Evolutionary conservation across 208 protist genomes (phyloP), one percentile per base, ranked within the genome.

Genomic region (Trypanosoma theileri): DNA sequence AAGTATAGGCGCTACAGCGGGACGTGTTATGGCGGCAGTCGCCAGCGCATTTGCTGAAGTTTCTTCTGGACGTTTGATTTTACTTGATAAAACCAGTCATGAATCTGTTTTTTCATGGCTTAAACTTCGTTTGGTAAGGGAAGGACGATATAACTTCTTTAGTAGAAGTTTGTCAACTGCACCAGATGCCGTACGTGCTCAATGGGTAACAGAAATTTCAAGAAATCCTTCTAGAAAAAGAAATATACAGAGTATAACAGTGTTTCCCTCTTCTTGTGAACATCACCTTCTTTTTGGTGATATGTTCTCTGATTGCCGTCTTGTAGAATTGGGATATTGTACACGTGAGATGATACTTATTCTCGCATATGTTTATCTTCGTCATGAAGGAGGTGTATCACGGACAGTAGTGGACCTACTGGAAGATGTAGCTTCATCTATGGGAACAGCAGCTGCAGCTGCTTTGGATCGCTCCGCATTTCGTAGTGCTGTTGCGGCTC

Each of bases 381-480:
- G 87, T 22, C 79, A 86, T 56, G 79, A 76, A 44, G 66, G 56
- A 14, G 80, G 81, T 12, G 75, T 88, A 19, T 35, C 42, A 6
- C 84, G 87, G 28, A 84, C 80, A 1, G 80, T 90, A 3, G 76
- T 78, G 3, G 87, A 93, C 59, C 66, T 93, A 12, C 56, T 93
- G 21, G 87, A 90, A 58, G 87, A 93, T 63, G 80, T 93, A 11
- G 78, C 84, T 3, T 90, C 86, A 0, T 84, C 84, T 0, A 79
- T 92, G 50, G 86, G 86, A 42, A 89, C 84, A 12, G 71, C 75
- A 12, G 86, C 86, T 14, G 86, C 86, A 0, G 81, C 84, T 2
- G 78, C 86, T 48, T 62, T 92, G 0, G 86, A 92, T 57, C 69
- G 76, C 11, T 64, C 58, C n/a, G 86, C 84, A 22, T 89, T 85